These are phyloP conservation scores for Sporothrix luriei DNA, from an alignment of 2,329 filamentous ascomycete species.

Conservation along the genomic window DNA sequence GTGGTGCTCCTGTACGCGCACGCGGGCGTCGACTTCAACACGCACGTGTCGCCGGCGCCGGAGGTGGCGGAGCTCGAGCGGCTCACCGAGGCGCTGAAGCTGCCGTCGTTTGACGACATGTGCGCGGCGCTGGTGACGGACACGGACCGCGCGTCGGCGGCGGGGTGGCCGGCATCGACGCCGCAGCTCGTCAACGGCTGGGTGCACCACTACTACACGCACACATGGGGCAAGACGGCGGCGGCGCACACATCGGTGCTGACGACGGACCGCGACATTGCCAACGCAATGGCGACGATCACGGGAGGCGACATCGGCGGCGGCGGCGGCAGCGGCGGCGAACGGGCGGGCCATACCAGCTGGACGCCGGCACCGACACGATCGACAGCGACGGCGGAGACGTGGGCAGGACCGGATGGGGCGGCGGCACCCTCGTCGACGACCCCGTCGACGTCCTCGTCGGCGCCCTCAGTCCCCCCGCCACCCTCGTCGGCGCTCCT, in stretches of 20 bases:
- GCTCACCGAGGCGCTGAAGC: constrained; percentile 70
- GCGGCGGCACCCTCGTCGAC: no score
- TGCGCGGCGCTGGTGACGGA: constrained; percentile 58
- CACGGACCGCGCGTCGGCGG: constrained; percentile 50
- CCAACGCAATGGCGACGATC: no score
- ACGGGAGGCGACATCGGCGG: no score
- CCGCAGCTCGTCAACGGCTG: constrained; percentile 63
- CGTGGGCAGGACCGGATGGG: no score
- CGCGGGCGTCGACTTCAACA: constrained; percentile 84
- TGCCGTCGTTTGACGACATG: constrained; percentile 80
- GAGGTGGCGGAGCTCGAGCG: constrained; percentile 79
- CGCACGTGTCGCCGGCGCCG: constrained; percentile 62
- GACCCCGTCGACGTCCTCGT: no score
- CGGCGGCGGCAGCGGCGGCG: no score
- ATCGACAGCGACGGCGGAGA: no score
- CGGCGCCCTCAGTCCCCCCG: not conserved
- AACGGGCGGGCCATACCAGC: no score
- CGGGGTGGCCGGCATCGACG: constrained; percentile 54
- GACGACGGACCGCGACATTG: no score
- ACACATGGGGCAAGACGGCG: constrained; percentile 36
- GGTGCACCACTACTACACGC: constrained; percentile 61
- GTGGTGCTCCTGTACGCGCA: constrained; percentile 83
- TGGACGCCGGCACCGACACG: no score
- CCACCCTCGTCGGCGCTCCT: constrained; percentile 49
- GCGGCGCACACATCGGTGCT: not conserved